Evolutionary conservation across 2,329 filamentous ascomycete genomes (phyloP).

Genomic region (Phoma herbarum): DNA sequence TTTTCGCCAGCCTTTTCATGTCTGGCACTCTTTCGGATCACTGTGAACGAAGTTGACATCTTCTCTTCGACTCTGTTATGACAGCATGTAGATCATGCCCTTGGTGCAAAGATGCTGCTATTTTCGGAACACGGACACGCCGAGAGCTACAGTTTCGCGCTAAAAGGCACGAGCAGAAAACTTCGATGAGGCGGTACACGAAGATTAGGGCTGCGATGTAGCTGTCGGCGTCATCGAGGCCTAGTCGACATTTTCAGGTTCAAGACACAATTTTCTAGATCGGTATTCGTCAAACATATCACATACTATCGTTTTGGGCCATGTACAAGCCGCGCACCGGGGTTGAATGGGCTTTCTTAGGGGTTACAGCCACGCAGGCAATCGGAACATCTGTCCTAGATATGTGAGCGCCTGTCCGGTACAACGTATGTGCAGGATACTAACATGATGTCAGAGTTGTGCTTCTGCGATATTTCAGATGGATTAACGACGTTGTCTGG

Average conservation of each 20-base stretch:
- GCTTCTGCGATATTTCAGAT: constrained; percentile 27
- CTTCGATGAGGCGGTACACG: background rate
- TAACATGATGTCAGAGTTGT: constrained; percentile 16
- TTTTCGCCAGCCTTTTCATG: background rate
- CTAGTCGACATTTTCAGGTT: background rate
- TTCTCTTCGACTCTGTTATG: background rate
- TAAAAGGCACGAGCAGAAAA: constrained; percentile 12
- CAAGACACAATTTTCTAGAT: background rate
- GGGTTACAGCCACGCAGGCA: constrained; percentile 26
- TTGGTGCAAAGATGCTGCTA: background rate
- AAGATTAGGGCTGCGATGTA: background rate
- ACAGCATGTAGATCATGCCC: background rate
- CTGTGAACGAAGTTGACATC: background rate
- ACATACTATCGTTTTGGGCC: background rate
- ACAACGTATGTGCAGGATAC: too few relatives aligned
- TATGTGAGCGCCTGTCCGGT: constrained; percentile 20
- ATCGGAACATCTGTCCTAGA: constrained; percentile 23
- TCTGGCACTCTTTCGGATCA: background rate
- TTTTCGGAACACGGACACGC: constrained; percentile 1
- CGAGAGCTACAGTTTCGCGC: constrained; percentile 10
- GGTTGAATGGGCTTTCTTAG: constrained; percentile 28
- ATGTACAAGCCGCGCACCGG: constrained; percentile 14
- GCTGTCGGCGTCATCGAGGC: background rate
- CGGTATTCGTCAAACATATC: background rate
- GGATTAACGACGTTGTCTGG: constrained; percentile 31